Base-by-base conservation (phyloP, 2,329 filamentous ascomycete genomes). In the Phyllosticta citribraziliensis region DNA sequence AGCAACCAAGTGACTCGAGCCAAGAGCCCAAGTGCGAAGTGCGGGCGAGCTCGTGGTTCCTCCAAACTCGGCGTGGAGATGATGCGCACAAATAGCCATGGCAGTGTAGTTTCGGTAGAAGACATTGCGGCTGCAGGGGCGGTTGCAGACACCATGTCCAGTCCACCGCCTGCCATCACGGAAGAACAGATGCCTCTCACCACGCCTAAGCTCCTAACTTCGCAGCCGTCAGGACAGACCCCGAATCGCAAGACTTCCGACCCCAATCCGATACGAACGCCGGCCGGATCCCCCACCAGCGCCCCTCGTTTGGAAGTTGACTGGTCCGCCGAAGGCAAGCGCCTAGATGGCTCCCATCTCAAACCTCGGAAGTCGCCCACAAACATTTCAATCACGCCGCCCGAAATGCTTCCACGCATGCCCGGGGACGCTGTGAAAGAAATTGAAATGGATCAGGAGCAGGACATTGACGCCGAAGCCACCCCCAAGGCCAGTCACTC, bases 31-130 rank as follows among this genome's bases (percentile, higher is more conserved):
- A 75, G 73, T 63, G 12, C 40, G 6, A 47, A 47, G 17, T 47
- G 14, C 19, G 69, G 74, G 17, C 70, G 74, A n/a, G 70, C 74
- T 14, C 77, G 77, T 58, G 74, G 76, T 2, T 73, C 73, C 59
- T 96, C 91, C 0, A 97, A 96, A 73, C 82, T 97, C 1, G 91
- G 91, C 1, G 94, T 91, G 56, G 93, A 97, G 73, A 97, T 97
- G 93, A 93, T 97, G 90, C 86, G 93, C 55, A 95, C 93, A 20
- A 96, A 96, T 72, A 96, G 91, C 70, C 88, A 93, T 67, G 93
- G 95, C 56, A 96, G 92, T 69, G 83, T 80, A 51, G 75, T 81
- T 54, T 80, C 78, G 8, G 71, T 77, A 27, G 78, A 80, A 53
- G 78, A 80, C 55, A 65, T 76, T 57, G 66, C 70, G 19, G 67